phyloP scores from a whole-genome alignment of 192 early-diverging fungal genomes.

The Coemansia sp. region DNA sequence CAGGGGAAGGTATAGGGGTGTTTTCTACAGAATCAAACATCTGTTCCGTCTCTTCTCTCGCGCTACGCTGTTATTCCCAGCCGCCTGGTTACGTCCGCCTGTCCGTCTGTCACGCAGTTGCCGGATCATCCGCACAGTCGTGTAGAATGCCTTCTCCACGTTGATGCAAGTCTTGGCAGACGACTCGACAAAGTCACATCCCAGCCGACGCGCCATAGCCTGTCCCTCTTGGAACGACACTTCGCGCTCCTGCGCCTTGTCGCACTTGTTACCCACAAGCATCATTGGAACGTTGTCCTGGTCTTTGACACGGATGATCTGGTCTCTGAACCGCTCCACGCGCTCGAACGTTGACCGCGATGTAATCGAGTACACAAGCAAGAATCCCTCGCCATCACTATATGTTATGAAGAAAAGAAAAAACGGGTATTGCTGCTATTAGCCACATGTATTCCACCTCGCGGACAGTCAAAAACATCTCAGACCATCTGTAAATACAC shows the following conservation, averaged over 20 bases:
- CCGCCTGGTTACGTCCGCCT: slow-evolving; percentile 31
- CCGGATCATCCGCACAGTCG: slow-evolving; percentile 79
- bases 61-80: slow-evolving; percentile 29
- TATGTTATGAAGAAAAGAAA: no score
- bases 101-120: slow-evolving; percentile 55
- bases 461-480: no score
- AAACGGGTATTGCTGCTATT: no score
- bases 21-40: slow-evolving; percentile 40
- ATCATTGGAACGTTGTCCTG: slow-evolving; percentile 81
- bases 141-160: slow-evolving; percentile 86
- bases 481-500: no score
- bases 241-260: slow-evolving; percentile 77
- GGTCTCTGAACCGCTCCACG: slow-evolving; percentile 80
- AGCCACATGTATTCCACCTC: no score
- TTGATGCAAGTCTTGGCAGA: slow-evolving; percentile 89
- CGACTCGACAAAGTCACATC: slow-evolving; percentile 87
- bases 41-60: slow-evolving; percentile 49
- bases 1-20: no score
- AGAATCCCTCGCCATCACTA: slow-evolving; percentile 83
- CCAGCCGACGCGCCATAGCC: slow-evolving; percentile 67
- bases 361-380: slow-evolving; percentile 90
- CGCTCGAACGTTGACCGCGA: slow-evolving; percentile 85
- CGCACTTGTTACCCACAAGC: slow-evolving; percentile 95
- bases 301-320: slow-evolving; percentile 91
- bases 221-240: slow-evolving; percentile 82